Evolutionary conservation across 2,329 filamentous ascomycete species (phyloP).

Genomic region (Alternaria sp.): DNA sequence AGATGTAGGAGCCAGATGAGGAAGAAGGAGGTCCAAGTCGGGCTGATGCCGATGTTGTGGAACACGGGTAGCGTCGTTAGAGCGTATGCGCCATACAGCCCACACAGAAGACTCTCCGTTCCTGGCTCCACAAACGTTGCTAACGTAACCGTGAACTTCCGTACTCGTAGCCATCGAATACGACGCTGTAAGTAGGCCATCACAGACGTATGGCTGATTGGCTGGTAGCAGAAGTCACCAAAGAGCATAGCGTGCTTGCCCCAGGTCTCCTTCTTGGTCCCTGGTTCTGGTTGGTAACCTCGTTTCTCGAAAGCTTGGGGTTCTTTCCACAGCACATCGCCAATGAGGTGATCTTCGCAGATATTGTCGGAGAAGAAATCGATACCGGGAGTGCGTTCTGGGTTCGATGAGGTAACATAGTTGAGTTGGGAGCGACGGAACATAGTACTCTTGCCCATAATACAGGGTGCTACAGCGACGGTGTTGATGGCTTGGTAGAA

Average conservation of each 20-base stretch:
- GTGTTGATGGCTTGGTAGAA: constrained; percentile 99
- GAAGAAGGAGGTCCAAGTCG: constrained; percentile 73
- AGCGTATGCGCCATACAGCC: constrained; percentile 80
- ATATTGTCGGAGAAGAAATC: constrained; percentile 96
- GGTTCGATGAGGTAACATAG: constrained; percentile 68
- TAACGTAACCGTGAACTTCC: constrained; percentile 90
- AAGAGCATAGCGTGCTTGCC: constrained; percentile 84
- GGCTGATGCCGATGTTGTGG: constrained; percentile 62
- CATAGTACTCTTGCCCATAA: constrained; percentile 98
- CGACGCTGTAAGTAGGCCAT: constrained; percentile 80
- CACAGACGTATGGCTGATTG: constrained; percentile 83
- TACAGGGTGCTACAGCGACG: constrained; percentile 87
- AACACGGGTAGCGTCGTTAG: constrained; percentile 77
- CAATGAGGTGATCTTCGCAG: constrained; percentile 96
- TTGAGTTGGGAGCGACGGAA: constrained; percentile 92
- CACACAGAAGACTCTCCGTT: constrained; percentile 87
- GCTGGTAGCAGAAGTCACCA: constrained; percentile 89
- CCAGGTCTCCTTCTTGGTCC: constrained; percentile 56
- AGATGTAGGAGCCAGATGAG: constrained; percentile 73
- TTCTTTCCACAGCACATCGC: constrained; percentile 85
- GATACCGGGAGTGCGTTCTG: constrained; percentile 70
- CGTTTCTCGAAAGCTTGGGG: constrained; percentile 47
- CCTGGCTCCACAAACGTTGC: constrained; percentile 94
- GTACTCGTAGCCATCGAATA: constrained; percentile 88
- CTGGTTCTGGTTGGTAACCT: constrained; percentile 32